A percentile compares a stretch with the other conserved stretches of the same genome.
phyloP scores from a whole-genome alignment of 2,329 filamentous ascomycete genomes.

The Tolypocladium nubicola region DNA sequence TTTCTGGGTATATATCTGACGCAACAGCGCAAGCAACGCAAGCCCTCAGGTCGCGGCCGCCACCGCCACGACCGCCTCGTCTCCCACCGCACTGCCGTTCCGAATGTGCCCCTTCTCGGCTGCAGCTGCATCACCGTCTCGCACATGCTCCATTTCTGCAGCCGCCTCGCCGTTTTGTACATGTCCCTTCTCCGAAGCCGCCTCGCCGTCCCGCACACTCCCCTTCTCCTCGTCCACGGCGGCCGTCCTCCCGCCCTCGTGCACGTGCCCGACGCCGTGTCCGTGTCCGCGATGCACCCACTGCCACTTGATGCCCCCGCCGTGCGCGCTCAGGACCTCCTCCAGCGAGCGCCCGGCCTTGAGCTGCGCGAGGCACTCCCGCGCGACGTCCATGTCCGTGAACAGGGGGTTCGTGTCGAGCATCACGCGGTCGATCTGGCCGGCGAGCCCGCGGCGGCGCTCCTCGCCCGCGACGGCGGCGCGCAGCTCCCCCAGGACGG shows the following conservation, averaged over 20 bases:
- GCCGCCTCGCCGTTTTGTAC: background rate
- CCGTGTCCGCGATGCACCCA: background rate
- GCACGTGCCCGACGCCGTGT: too few species aligned
- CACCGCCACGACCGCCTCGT: background rate
- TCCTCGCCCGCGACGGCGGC: slow-evolving; percentile 11
- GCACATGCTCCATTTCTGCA: background rate
- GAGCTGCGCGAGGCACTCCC: slow-evolving; percentile 33
- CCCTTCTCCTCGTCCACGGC: background rate
- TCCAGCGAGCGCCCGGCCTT: slow-evolving; percentile 28
- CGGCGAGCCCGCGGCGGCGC: slow-evolving; percentile 27
- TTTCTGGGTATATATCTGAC: background rate
- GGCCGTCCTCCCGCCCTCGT: background rate
- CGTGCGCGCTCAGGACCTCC: slow-evolving; percentile 7
- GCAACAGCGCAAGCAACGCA: background rate
- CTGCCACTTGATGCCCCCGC: background rate
- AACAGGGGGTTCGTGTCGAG: slow-evolving; percentile 26
- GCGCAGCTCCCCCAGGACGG: slow-evolving; percentile 21
- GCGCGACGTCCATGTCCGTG: slow-evolving; percentile 36
- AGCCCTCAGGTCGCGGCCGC: background rate
- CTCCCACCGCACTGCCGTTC: background rate
- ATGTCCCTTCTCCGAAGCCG: background rate
- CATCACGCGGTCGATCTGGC: slow-evolving; percentile 18
- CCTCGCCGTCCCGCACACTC: background rate
- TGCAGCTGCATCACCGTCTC: background rate
- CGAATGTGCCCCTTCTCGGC: too few species aligned